phyloP scores from a whole-genome alignment of 257 asterid species.

The Gentiana straminea region DNA sequence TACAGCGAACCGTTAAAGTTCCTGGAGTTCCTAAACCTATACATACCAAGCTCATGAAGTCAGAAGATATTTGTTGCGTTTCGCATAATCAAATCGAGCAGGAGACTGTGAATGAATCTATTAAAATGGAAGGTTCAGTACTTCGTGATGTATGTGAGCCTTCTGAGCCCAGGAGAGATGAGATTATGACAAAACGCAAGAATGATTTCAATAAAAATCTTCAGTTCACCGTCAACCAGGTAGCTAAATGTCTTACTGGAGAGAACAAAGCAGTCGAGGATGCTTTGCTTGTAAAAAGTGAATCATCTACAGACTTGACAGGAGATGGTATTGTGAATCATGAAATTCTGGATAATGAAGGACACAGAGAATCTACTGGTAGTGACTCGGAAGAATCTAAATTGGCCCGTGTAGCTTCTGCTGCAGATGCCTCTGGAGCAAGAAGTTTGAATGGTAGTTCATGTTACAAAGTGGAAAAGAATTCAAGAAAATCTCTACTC shows the following conservation, averaged over 20 bases:
- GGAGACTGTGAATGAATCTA: slow-evolving; percentile 16
- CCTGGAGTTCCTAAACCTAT: slow-evolving; percentile 15
- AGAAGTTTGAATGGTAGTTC: slow-evolving; percentile 18
- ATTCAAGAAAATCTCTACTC: slow-evolving; percentile 9
- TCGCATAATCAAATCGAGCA: slow-evolving; percentile 22
- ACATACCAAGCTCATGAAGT: slow-evolving; percentile 21
- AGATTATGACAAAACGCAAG: slow-evolving; percentile 9
- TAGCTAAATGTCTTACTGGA: neutral
- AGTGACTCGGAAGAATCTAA: slow-evolving; percentile 21
- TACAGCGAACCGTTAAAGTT: slow-evolving; percentile 20
- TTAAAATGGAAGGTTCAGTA: slow-evolving; percentile 18
- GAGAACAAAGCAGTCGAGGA: slow-evolving; percentile 30
- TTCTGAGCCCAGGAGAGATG: slow-evolving; percentile 14
- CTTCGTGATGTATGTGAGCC: slow-evolving; percentile 19
- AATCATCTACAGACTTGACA: slow-evolving; percentile 14
- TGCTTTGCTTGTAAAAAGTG: slow-evolving; percentile 22
- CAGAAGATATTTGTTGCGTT: slow-evolving; percentile 17
- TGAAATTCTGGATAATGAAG: slow-evolving; percentile 11
- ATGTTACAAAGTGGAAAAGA: slow-evolving; percentile 10
- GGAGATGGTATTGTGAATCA: slow-evolving; percentile 12
- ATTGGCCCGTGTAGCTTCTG: slow-evolving; percentile 12
- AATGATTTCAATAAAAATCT: slow-evolving; percentile 16
- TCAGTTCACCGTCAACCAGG: slow-evolving; percentile 16
- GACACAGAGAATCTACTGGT: slow-evolving; percentile 19
- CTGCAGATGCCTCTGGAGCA: slow-evolving; percentile 17